Conservation (phyloP, 176 grass and related monocot species). For the Saccharum officinarum region DNA sequence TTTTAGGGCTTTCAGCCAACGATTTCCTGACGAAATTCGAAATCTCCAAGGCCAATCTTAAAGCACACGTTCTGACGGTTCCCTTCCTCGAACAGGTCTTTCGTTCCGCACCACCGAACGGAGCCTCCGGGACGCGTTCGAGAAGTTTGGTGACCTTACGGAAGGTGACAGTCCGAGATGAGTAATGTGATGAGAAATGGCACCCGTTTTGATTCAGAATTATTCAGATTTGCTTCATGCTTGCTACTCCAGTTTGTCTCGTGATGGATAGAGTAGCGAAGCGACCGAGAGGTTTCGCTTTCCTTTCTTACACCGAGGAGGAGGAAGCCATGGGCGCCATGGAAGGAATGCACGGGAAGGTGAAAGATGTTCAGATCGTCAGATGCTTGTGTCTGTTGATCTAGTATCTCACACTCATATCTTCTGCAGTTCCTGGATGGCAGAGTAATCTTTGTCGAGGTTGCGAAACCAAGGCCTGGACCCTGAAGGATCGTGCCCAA, state of each 20-base stretch:
- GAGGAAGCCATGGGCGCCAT: constrained; percentile 63
- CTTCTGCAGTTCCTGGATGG: constrained; percentile 68
- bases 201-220: background rate
- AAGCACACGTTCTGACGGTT: background rate
- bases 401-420: background rate
- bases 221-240: background rate
- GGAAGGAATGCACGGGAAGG: constrained; percentile 84
- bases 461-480: constrained; percentile 53
- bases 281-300: constrained; percentile 68
- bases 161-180: constrained; percentile 47
- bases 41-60: background rate
- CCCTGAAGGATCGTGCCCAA: background rate
- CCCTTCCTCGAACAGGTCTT: constrained; percentile 44
- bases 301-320: constrained; percentile 55
- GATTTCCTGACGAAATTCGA: background rate
- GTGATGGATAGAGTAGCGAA: constrained; percentile 78
- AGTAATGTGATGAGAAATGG: background rate
- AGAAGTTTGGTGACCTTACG: constrained; percentile 61
- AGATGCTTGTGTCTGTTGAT: background rate
- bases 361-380: constrained; percentile 21
- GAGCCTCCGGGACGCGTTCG: constrained; percentile 58
- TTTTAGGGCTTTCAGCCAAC: background rate
- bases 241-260: constrained; percentile 52
- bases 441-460: constrained; percentile 74
- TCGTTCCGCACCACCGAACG: constrained; percentile 70